Evolutionary conservation across 345 rosid genomes (phyloP).

Genomic region (Eutrema japonicum): DNA sequence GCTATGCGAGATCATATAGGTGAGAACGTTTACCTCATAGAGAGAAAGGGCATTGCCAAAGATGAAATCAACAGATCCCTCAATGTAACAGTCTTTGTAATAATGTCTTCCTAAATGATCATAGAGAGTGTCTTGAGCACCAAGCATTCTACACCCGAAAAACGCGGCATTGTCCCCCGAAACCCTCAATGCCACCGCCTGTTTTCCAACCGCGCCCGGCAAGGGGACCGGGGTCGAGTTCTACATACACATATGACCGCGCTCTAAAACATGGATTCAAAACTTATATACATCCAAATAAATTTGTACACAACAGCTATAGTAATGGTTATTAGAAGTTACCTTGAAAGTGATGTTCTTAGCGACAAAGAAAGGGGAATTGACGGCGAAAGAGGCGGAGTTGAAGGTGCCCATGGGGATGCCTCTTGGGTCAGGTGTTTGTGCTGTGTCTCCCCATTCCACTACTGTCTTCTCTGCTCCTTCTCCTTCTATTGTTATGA

Average conservation of each 20-base stretch:
- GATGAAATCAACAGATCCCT: constrained; percentile 94
- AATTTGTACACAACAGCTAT: neutral
- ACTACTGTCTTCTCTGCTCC: constrained; percentile 88
- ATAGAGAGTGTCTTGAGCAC: constrained; percentile 94
- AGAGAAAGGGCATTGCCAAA: constrained; percentile 93
- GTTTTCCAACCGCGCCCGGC: constrained; percentile 88
- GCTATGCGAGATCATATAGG: neutral
- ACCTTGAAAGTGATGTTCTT: constrained; percentile 95
- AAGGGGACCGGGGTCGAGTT: constrained; percentile 86
- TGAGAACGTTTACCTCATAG: constrained; percentile 63
- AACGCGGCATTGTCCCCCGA: constrained; percentile 89
- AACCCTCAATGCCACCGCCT: constrained; percentile 91
- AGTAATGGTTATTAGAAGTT: neutral
- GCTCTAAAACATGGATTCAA: neutral
- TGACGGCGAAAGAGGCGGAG: constrained; percentile 96
- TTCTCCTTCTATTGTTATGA: constrained; percentile 84
- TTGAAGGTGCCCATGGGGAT: constrained; percentile 70
- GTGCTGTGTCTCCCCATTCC: constrained; percentile 97
- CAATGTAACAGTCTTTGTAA: constrained; percentile 92
- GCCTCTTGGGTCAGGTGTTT: constrained; percentile 72
- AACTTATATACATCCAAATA: neutral
- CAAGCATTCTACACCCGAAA: constrained; percentile 78
- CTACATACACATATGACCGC: constrained; percentile 43
- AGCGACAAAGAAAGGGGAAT: constrained; percentile 86
- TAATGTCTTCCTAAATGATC: constrained; percentile 94